A percentile compares a stretch with the other conserved stretches of the same genome.
phyloP scores from a whole-genome alignment of 2,329 filamentous ascomycete species.

The Botrytis paeoniae region DNA sequence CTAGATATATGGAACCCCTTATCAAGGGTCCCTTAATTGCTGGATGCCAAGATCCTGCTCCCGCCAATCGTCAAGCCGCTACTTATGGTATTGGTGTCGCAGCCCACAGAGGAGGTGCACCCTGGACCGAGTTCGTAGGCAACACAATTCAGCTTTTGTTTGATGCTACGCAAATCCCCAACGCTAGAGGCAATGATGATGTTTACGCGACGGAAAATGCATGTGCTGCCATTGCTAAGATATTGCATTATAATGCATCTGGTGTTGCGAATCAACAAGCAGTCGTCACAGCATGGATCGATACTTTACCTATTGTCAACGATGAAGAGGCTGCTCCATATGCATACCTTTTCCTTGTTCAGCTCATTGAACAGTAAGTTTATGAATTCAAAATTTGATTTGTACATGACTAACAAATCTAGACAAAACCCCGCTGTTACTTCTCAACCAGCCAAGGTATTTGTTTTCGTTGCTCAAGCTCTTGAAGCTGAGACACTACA shows the following conservation, averaged over 20 bases:
- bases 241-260: conserved; percentile 81
- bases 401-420: conserved; percentile 34
- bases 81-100: conserved; percentile 95
- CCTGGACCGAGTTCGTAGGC: conserved; percentile 85
- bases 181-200: conserved; percentile 86
- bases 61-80: conserved; percentile 91
- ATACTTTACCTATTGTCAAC: conserved; percentile 86
- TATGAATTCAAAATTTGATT: background rate
- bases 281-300: conserved; percentile 80
- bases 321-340: conserved; percentile 97
- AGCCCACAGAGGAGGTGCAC: conserved; percentile 82
- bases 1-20: conserved; percentile 82
- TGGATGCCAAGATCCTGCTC: conserved; percentile 80
- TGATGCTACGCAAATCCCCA: conserved; percentile 74
- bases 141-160: conserved; percentile 79
- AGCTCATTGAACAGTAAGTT: conserved; percentile 91
- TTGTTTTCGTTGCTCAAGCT: conserved; percentile 80
- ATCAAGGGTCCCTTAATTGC: conserved; percentile 74
- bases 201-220: conserved; percentile 98
- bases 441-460: conserved; percentile 74
- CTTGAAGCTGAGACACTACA: conserved; percentile 88
- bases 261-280: conserved; percentile 74
- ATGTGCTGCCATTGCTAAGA: conserved; percentile 94
- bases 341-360: conserved; percentile 86
- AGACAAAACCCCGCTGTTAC: conserved; percentile 85